These are phyloP conservation scores for Flaveria sonorensis DNA, from an alignment of 129 eudicot genomes.

Conservation along the genomic window DNA sequence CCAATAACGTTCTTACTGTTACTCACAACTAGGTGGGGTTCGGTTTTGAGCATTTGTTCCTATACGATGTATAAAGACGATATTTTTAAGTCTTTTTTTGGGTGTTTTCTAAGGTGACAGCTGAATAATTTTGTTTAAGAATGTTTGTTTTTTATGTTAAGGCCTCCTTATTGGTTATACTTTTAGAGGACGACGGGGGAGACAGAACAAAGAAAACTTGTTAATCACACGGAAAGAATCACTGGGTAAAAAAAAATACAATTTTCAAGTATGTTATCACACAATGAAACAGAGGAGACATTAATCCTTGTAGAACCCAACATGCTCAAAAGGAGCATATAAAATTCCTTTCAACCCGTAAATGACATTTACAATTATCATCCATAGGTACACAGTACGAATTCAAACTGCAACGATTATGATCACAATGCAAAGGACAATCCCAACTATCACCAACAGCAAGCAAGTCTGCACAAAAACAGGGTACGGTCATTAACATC, in stretches of 20 bases:
- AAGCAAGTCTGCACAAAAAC: conserved; percentile 54
- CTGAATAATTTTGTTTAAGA: no score
- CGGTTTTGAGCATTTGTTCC: no score
- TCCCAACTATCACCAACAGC: conserved; percentile 62
- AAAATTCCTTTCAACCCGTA: conserved; percentile 8
- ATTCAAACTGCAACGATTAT: conserved; percentile 44
- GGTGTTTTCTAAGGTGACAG: no score
- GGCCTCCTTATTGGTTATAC: no score
- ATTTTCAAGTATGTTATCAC: conserved; percentile 31
- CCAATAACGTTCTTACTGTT: no score
- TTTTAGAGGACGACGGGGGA: background rate
- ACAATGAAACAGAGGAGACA: conserved; percentile 25
- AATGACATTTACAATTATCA: conserved; percentile 21
- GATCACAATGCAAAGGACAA: conserved; percentile 50
- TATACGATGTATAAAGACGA: no score
- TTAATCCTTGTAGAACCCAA: conserved; percentile 27
- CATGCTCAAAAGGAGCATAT: conserved; percentile 19
- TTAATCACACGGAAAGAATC: conserved; percentile 31
- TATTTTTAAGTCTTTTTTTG: no score
- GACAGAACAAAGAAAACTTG: conserved; percentile 11
- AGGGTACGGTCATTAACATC: background rate
- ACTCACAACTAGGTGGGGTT: no score
- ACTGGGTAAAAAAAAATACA: conserved; percentile 29
- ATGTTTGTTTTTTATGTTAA: no score
- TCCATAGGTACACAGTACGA: background rate